A percentile compares a stretch with the other conserved stretches of the same genome.
phyloP scores from a whole-genome alignment of 805 yeast genomes.

The Yamadazyma akitaensis region DNA sequence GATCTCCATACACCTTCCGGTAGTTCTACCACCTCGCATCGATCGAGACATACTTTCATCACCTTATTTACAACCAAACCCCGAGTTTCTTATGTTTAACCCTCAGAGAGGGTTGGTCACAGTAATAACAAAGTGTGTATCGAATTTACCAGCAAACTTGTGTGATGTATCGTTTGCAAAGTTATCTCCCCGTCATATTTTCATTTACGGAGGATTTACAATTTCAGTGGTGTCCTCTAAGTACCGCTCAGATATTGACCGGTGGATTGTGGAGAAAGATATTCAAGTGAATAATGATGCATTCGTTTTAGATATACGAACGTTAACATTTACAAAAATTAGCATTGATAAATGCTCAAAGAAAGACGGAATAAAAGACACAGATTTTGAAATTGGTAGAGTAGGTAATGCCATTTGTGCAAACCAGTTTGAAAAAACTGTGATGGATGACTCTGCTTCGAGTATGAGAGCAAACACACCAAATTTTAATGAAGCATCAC shows the following conservation, averaged over 20 bases:
- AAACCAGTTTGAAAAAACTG: constrained; percentile 16
- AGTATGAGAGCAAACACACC: constrained; percentile 11
- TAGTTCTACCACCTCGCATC: constrained; percentile 38
- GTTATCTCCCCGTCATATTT: constrained; percentile 54
- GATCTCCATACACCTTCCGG: constrained; percentile 36
- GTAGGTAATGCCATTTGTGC: constrained; percentile 32
- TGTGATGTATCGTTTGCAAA: constrained; percentile 46
- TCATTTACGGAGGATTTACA: constrained; percentile 71
- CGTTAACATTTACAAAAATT: constrained; percentile 48
- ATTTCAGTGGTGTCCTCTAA: constrained; percentile 22
- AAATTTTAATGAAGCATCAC: constrained; percentile 7
- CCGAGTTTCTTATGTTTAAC: constrained; percentile 25
- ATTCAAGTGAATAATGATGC: constrained; percentile 51
- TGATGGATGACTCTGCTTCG: constrained; percentile 8
- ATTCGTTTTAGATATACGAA: constrained; percentile 55
- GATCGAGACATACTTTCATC: constrained; percentile 33
- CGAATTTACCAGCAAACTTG: constrained; percentile 47
- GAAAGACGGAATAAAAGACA: constrained; percentile 8
- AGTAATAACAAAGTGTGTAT: constrained; percentile 21
- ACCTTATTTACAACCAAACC: constrained; percentile 43
- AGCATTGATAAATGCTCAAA: constrained; percentile 17
- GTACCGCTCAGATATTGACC: constrained; percentile 21
- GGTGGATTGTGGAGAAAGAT: constrained; percentile 41
- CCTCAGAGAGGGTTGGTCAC: constrained; percentile 31
- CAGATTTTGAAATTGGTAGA: constrained; percentile 22